Evolutionary conservation across 352 stramenopile species (phyloP).

Genomic region (Globisporangium lucens): DNA sequence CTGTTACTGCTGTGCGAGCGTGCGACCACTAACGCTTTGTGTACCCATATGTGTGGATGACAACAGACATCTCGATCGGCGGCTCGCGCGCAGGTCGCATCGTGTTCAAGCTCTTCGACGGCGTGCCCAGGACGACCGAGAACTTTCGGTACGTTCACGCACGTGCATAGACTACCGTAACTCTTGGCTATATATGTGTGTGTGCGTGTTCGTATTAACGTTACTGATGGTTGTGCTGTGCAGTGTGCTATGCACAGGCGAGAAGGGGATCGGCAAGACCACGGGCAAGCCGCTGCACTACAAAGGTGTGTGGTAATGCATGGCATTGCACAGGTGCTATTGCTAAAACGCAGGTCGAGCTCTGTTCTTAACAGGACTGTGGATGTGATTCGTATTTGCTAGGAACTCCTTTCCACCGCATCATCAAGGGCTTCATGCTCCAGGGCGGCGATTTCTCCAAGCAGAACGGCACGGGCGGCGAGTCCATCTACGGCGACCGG

Average conservation of each 20-base stretch:
- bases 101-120: constrained; percentile 60
- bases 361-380: background rate
- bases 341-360: background rate
- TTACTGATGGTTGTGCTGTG: background rate
- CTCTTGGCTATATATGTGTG: background rate
- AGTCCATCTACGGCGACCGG: constrained; percentile 79
- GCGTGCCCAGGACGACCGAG: constrained; percentile 53
- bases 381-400: constrained; percentile 11
- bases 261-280: constrained; percentile 57
- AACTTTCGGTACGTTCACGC: constrained; percentile 45
- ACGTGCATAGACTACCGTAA: background rate
- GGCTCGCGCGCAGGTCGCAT: constrained; percentile 63
- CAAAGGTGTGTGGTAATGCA: constrained; percentile 28
- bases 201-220: background rate
- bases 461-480: constrained; percentile 75
- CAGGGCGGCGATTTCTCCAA: constrained; percentile 80
- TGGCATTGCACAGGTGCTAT: background rate
- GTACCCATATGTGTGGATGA: background rate
- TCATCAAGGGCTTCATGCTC: constrained; percentile 88
- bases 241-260: constrained; percentile 54
- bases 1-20: too few relatives aligned
- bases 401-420: constrained; percentile 74
- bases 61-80: constrained; percentile 89
- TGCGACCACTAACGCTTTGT: background rate
- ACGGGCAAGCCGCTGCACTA: constrained; percentile 63